A percentile compares a stretch with the other conserved stretches of the same genome.
Evolutionary conservation across 1,284 basidiomycete genomes (phyloP).

Genomic region (Pseudozyma hubeiensis): DNA sequence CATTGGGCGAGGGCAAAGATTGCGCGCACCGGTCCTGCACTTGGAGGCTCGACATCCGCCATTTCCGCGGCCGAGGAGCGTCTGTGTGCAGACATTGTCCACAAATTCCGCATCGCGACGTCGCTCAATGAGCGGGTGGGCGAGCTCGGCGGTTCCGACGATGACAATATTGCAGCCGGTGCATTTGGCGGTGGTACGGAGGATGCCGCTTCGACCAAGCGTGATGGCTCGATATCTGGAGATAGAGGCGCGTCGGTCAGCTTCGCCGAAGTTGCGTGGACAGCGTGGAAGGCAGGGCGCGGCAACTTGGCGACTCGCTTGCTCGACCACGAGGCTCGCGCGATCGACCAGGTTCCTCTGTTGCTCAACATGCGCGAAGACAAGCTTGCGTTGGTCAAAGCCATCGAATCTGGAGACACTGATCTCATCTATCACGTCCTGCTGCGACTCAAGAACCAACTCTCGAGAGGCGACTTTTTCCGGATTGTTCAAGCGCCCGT

Average conservation of each 20-base stretch:
- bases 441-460: constrained; percentile 74
- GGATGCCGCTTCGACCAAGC: neutral
- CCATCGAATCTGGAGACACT: constrained; percentile 93
- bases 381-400: constrained; percentile 85
- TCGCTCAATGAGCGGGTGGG: constrained; percentile 47
- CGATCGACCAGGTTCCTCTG: constrained; percentile 92
- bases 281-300: constrained; percentile 91
- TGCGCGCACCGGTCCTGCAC: constrained; percentile 73
- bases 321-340: constrained; percentile 88
- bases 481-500: constrained; percentile 79
- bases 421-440: constrained; percentile 74
- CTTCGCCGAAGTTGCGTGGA: constrained; percentile 92
- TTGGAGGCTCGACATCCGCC: constrained; percentile 23
- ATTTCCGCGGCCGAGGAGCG: constrained; percentile 74
- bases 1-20: constrained; percentile 98
- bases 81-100: constrained; percentile 83
- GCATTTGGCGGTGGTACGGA: constrained; percentile 2
- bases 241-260: constrained; percentile 73
- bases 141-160: constrained; percentile 28
- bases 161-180: constrained; percentile 6
- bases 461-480: constrained; percentile 93
- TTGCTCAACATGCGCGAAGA: constrained; percentile 95
- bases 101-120: constrained; percentile 80
- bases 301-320: constrained; percentile 87
- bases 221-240: neutral